These are phyloP conservation scores for Clavispora fructus DNA, from an alignment of 805 yeast species.

Conservation along the genomic window DNA sequence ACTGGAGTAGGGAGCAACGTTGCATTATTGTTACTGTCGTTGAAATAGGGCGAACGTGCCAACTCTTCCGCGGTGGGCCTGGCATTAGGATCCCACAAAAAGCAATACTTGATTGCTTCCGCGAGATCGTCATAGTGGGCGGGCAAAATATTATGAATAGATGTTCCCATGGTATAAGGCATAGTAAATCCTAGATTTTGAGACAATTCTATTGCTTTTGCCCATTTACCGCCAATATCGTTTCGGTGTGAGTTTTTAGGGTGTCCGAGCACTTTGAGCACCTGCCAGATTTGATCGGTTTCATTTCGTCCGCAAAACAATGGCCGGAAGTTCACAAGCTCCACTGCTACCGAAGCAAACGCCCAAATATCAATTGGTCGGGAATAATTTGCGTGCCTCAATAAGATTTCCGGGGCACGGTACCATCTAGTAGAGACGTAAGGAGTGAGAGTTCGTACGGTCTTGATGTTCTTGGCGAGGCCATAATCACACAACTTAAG, in stretches of 20 bases:
- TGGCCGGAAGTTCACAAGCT: constrained; percentile 67
- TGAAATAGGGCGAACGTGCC: constrained; percentile 42
- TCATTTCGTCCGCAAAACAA: constrained; percentile 81
- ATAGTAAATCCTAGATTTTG: constrained; percentile 49
- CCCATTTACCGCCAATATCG: constrained; percentile 68
- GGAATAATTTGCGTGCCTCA: constrained; percentile 58
- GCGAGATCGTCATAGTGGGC: constrained; percentile 39
- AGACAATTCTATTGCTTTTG: constrained; percentile 51
- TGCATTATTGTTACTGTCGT: background rate
- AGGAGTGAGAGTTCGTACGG: constrained; percentile 57
- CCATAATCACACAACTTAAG: constrained; percentile 81
- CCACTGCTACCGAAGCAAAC: constrained; percentile 74
- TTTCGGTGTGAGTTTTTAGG: constrained; percentile 39
- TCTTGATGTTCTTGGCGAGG: constrained; percentile 56
- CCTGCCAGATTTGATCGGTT: constrained; percentile 70
- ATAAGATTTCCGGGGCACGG: constrained; percentile 73
- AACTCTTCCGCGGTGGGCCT: constrained; percentile 50
- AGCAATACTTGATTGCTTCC: constrained; percentile 43
- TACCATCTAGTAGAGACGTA: constrained; percentile 86
- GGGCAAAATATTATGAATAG: constrained; percentile 41
- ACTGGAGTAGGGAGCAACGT: background rate
- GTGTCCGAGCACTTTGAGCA: constrained; percentile 65
- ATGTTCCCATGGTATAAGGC: constrained; percentile 51
- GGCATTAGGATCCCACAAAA: constrained; percentile 75
- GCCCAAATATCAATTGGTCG: constrained; percentile 83